Percentiles rank a stretch among this genome's conserved stretches.
These are phyloP conservation scores for Barbatosphaeria neglecta DNA, from an alignment of 495 filamentous ascomycete genomes.

Conservation along the genomic window DNA sequence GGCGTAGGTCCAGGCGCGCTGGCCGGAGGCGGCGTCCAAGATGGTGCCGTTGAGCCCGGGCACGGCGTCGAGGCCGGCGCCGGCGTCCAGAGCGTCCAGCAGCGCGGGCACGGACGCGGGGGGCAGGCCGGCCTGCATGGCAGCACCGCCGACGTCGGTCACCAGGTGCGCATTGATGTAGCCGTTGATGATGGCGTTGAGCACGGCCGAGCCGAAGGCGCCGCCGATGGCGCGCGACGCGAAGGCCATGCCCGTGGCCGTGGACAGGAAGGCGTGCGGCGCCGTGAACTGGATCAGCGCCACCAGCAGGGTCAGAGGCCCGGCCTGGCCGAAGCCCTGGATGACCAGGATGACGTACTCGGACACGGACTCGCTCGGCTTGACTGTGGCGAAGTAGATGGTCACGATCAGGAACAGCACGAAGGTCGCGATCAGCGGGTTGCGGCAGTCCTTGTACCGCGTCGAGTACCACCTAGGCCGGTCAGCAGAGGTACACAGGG, in stretches of 20 bases:
- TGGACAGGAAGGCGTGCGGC: constrained; percentile 43
- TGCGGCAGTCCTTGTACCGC: constrained; percentile 36
- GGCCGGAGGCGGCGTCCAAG: constrained; percentile 23
- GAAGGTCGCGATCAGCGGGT: constrained; percentile 36
- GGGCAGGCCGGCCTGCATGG: constrained; percentile 29
- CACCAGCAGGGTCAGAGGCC: constrained; percentile 36
- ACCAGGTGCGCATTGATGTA: constrained; percentile 28
- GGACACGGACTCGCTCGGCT: constrained; percentile 28
- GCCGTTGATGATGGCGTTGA: constrained; percentile 43
- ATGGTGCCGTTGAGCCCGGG: constrained; percentile 21
- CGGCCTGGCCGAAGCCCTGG: constrained; percentile 37
- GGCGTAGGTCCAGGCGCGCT: constrained; percentile 18
- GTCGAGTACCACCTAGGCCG: constrained; percentile 34
- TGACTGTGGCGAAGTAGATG: constrained; percentile 37
- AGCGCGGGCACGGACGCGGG: constrained; percentile 21
- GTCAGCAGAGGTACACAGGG: background rate
- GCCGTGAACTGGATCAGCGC: constrained; percentile 43
- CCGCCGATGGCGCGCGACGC: constrained; percentile 42
- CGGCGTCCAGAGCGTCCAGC: constrained; percentile 20
- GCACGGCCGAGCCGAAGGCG: constrained; percentile 42
- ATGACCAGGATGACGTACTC: constrained; percentile 39
- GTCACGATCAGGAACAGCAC: constrained; percentile 33
- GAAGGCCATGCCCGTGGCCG: constrained; percentile 43
- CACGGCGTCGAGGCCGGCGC: constrained; percentile 15
- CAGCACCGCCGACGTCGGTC: constrained; percentile 21